These are phyloP conservation scores for Caryopteris hybrid DNA, from an alignment of 305 asterid species.

Conservation along the genomic window DNA sequence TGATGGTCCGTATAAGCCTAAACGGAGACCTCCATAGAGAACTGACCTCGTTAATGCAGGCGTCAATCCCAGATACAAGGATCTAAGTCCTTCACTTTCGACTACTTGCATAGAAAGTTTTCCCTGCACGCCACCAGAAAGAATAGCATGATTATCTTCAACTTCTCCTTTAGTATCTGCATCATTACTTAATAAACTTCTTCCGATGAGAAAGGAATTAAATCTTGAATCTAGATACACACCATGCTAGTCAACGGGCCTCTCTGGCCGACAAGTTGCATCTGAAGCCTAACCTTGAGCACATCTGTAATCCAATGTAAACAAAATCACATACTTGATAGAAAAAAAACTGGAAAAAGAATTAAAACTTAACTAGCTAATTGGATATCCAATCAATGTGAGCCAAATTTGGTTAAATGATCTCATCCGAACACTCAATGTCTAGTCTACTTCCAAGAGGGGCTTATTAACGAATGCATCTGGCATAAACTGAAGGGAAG, in stretches of 20 bases:
- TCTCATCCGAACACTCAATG: background rate
- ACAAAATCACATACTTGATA: constrained; percentile 20
- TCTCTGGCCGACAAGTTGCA: constrained; percentile 94
- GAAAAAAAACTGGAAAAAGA: background rate
- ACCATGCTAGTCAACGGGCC: constrained; percentile 95
- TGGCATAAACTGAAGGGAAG: background rate
- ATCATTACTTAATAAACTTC: background rate
- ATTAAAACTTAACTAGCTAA: background rate
- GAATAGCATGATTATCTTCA: background rate
- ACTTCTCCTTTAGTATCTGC: background rate
- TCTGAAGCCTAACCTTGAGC: constrained; percentile 94
- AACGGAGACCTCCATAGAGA: constrained; percentile 99
- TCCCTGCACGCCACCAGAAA: constrained; percentile 48
- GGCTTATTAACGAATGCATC: background rate
- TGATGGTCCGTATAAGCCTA: constrained; percentile 97
- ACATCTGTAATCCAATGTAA: constrained; percentile 63
- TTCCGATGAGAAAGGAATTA: too few relatives aligned
- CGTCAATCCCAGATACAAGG: constrained; percentile 82
- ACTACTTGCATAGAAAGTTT: constrained; percentile 63
- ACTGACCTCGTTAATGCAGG: constrained; percentile 98
- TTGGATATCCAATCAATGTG: too few relatives aligned
- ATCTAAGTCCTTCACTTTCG: constrained; percentile 68
- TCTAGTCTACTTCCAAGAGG: background rate
- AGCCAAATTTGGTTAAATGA: background rate
- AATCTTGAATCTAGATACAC: constrained; percentile 25